Percentiles rank a stretch among this genome's conserved stretches.
Evolutionary conservation across 306 rosid species (phyloP).

Genomic region (Purshia tridentata): DNA sequence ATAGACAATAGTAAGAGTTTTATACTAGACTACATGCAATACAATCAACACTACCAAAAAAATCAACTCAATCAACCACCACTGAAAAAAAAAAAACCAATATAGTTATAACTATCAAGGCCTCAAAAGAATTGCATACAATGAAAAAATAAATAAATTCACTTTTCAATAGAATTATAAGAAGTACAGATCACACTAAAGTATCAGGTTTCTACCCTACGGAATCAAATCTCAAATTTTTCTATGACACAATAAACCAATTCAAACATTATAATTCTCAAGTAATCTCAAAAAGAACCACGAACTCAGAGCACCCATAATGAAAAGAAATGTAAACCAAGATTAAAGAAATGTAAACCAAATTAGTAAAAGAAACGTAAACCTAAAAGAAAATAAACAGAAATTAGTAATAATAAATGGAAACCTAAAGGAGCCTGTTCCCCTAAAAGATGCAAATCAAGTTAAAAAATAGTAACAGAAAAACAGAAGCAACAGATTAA

Average conservation of each 20-base stretch:
- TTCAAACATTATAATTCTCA: slow-evolving; percentile 3
- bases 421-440: too few species aligned
- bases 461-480: not conserved
- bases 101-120: not conserved
- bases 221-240: slow-evolving; percentile 6
- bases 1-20: too few species aligned
- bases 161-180: too few species aligned
- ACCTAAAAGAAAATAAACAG: not conserved
- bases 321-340: too few species aligned
- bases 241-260: not conserved
- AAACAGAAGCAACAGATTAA: not conserved
- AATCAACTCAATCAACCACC: slow-evolving; percentile 1
- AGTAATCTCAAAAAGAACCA: not conserved
- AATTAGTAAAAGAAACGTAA: too few species aligned
- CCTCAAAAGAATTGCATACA: not conserved
- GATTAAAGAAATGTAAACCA: too few species aligned
- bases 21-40: not conserved
- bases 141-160: not conserved
- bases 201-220: not conserved
- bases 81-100: not conserved
- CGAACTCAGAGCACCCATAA: not conserved
- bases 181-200: slow-evolving; percentile 5
- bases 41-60: not conserved
- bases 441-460: not conserved
- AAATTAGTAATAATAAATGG: not conserved